Base-by-base conservation (phyloP, 345 rosid genomes). In the Mercurialis annua region DNA sequence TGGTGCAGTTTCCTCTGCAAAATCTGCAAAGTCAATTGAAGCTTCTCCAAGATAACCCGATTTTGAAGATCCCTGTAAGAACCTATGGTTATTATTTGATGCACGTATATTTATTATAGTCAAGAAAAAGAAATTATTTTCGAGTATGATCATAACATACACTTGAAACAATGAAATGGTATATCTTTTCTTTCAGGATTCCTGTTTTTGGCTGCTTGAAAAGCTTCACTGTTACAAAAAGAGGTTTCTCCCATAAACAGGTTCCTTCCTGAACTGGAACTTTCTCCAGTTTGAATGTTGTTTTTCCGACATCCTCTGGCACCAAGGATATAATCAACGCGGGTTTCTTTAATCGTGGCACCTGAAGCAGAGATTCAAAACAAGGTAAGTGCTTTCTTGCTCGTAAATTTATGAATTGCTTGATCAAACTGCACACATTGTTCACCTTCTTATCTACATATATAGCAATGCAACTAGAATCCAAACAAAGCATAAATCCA, bases 311-410 rank as follows among this genome's bases (percentile, higher is more conserved):
- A 70, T 76, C 75, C 59, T 70, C 79, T 24, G 79, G 79, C 43
- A 66, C 62, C 63, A 70, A 62, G 18, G 75, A 65, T 55, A 76
- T 57, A 6, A 49, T 31, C 38, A 70, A 78, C n/a, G 86, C 84
- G 23, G 93, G 75, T 73, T 89, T 94, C 81, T 91, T 94, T 76
- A 88, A 72, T 73, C 67, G 76, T 16, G 97, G 97, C 67, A 94
- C 96, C 99, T 94, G 84, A 59, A 71, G 65, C n/a, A 47, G 62
- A 67, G 70, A 69, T 29, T 27, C 53, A 36, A 66, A 64, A 72
- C 52, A 72, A 63, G 78, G 73, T 77, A 2, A 76, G 65, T 67
- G 46, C 53, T n/a, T 71, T 31, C 6, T 21, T 59, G 11, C 64
- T 58, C 10, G 29, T 20, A 42, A 62, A 60, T 61, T 26, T n/a